phyloP scores from a whole-genome alignment of 1,139 yeast species.

The Taphrina wiesneri region DNA sequence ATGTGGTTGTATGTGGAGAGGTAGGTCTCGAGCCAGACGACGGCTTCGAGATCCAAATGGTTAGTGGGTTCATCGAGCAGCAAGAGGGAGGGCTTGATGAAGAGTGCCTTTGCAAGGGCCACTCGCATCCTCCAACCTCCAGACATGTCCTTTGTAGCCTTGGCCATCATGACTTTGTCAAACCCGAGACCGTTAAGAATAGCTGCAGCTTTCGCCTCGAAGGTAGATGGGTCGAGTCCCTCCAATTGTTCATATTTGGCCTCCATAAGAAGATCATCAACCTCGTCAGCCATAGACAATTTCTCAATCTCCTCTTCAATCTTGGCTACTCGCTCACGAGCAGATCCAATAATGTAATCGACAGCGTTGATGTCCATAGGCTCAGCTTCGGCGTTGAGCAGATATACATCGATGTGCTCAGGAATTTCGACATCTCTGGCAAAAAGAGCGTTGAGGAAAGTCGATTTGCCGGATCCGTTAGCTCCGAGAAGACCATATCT shows the following conservation, averaged over 20 bases:
- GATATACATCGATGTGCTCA: conserved; percentile 81
- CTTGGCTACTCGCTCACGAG: conserved; percentile 86
- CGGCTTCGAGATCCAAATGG: conserved; percentile 95
- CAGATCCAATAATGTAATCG: conserved; percentile 96
- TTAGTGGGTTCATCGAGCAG: conserved; percentile 98
- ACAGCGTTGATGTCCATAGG: conserved; percentile 89
- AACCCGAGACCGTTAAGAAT: conserved; percentile 97
- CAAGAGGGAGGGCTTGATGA: conserved; percentile 81
- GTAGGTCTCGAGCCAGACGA: conserved; percentile 98
- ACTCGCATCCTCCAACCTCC: conserved; percentile 98
- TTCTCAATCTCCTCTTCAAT: conserved; percentile 91
- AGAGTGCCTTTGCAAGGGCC: conserved; percentile 78
- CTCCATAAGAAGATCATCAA: conserved; percentile 83
- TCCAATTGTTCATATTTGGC: conserved; percentile 93
- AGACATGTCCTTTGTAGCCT: conserved; percentile 96
- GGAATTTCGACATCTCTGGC: conserved; percentile 97
- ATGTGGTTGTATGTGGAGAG: conserved; percentile 91
- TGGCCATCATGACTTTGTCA: conserved; percentile 76
- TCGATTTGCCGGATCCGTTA: conserved; percentile 98
- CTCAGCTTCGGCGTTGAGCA: conserved; percentile 96
- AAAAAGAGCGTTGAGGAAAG: conserved; percentile 86
- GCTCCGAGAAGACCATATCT: conserved; percentile 96
- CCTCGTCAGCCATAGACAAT: conserved; percentile 85
- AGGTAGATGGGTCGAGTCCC: conserved; percentile 91
- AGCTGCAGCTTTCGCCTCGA: conserved; percentile 93